Percentiles rank a stretch among this genome's conserved stretches.
Conservation (phyloP, 495 filamentous ascomycete species). For the Aspergillus sclerotiicarbonarius region DNA sequence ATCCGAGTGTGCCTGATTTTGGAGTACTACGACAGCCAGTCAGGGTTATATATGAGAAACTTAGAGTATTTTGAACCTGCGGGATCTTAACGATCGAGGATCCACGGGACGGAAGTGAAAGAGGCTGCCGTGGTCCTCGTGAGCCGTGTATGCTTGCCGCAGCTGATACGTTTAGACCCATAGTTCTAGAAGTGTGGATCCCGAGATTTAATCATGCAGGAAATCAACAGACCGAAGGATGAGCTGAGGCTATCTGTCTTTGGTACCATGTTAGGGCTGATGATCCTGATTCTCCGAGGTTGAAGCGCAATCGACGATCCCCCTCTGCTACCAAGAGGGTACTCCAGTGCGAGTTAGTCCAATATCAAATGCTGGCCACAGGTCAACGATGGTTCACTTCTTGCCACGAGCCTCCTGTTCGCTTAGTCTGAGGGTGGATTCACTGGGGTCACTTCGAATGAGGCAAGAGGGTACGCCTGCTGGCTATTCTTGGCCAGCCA, state of each 20-base stretch:
- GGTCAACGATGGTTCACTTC: background rate
- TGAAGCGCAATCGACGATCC: background rate
- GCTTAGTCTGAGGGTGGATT: background rate
- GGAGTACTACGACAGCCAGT: too few species aligned
- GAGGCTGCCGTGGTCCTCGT: background rate
- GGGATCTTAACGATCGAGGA: background rate
- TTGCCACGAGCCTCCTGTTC: constrained; percentile 1
- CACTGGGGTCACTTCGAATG: background rate
- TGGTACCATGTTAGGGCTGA: background rate
- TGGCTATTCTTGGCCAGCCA: background rate
- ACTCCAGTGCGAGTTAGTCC: background rate
- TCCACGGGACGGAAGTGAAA: background rate
- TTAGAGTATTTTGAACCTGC: background rate
- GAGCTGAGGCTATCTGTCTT: background rate
- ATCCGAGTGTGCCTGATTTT: too few species aligned
- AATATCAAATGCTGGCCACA: background rate
- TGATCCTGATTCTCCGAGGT: background rate
- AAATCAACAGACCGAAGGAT: background rate
- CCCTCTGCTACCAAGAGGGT: background rate
- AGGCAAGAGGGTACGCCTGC: background rate
- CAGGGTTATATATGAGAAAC: too few species aligned
- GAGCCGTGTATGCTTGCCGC: background rate
- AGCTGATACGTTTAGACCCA: background rate
- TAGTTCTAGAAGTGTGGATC: background rate
- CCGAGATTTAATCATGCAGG: background rate